Base-by-base conservation (phyloP, 495 filamentous ascomycete genomes). In the Thermothielavioides terrestris region DNA sequence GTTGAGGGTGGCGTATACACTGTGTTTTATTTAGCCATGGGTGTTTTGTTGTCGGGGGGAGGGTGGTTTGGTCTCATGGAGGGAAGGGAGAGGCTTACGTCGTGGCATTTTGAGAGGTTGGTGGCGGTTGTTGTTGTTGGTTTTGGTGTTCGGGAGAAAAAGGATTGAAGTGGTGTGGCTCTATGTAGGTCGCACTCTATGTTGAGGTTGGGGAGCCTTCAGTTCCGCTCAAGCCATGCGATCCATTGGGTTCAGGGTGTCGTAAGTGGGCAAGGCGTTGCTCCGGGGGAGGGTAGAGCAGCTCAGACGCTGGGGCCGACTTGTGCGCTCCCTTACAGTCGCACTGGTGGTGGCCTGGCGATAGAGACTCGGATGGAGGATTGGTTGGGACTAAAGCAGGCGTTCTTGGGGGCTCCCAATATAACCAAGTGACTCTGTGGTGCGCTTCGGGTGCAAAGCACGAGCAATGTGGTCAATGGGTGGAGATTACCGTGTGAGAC, bases 21-120 rank as follows among this genome's bases (percentile, higher is more conserved):
- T n/a, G n/a, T n/a, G n/a, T n/a, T n/a, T 53, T 47, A 48, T 46
- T 50, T 34, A 37, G 22, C 18, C 1, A 2, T 1, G 32, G 18
- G 23, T 2, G n/a, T 9, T 30, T n/a, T 15, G 3, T 10, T 35
- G 4, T 8, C 1, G 35, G 27, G 20, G 20, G n/a, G 27, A 20
- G 18, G 27, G 7, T 18, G 6, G 34, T 36, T 8, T n/a, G n/a
- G n/a, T n/a, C n/a, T n/a, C n/a, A n/a, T 20, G n/a, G 20, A 22
- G 26, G 5, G 37, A 6, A 3, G 15, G 15, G 9, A 8, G 22
- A 6, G 10, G 38, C 52, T 45, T 50, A 54, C 52, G 30, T 14
- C 45, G 39, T 41, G 52, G 41, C 46, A 49, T 53, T 1, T 40
- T 53, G 21, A 8, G 6, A 8, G 18, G 25, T 25, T 20, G n/a